phyloP scores from a whole-genome alignment of 2,329 filamentous ascomycete species.

The Alternaria sp. region DNA sequence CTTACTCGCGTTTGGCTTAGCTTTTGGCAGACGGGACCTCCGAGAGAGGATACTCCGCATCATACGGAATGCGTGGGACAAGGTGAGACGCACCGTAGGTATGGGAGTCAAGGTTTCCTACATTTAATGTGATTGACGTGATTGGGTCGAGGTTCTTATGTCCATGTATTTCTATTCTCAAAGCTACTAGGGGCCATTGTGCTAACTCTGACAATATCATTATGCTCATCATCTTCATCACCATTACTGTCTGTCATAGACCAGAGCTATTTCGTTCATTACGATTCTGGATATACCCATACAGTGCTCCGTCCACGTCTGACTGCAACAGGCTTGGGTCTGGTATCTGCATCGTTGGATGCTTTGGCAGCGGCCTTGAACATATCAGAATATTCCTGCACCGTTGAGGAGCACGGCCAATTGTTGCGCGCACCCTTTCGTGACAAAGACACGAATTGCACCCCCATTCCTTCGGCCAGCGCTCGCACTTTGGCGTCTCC shows the following conservation, averaged over 20 bases:
- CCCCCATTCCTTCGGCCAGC: too few species aligned
- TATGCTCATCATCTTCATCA: background rate
- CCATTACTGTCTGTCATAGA: background rate
- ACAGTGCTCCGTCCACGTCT: background rate
- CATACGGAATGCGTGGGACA: slow-evolving; percentile 76
- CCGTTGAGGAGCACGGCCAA: too few species aligned
- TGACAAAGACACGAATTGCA: too few species aligned
- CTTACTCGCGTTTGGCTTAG: slow-evolving; percentile 76
- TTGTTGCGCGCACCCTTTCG: too few species aligned
- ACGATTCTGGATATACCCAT: background rate
- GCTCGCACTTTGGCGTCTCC: too few species aligned
- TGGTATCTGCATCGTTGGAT: too few species aligned
- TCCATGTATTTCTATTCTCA: slow-evolving; percentile 1
- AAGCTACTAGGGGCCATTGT: background rate
- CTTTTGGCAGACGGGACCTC: slow-evolving; percentile 77
- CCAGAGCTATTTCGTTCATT: background rate
- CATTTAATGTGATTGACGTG: slow-evolving; percentile 64
- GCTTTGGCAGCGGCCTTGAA: too few species aligned
- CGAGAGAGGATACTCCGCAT: slow-evolving; percentile 76
- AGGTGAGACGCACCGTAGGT: slow-evolving; percentile 82
- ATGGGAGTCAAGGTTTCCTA: slow-evolving; percentile 99
- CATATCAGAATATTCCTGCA: too few species aligned
- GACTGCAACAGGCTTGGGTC: background rate
- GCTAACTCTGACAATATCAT: background rate
- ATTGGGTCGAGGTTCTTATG: background rate